Evolutionary conservation across 2,329 filamentous ascomycete species (phyloP), one percentile per base, ranked within the genome.

Genomic region (Chrysosporium keratinophilum): DNA sequence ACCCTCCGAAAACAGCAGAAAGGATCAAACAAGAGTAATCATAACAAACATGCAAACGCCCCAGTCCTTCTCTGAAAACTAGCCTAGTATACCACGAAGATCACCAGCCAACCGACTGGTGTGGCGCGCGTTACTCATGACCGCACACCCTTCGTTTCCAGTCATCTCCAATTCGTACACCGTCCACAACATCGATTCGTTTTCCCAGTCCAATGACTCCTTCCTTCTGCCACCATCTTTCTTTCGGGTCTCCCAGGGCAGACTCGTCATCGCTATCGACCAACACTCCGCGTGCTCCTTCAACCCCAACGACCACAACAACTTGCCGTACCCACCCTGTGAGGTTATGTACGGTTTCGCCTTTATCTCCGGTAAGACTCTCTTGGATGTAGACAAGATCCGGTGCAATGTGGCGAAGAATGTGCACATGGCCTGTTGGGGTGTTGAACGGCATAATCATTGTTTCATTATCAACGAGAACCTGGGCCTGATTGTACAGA

Each of bases 371-470:
- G 43, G 85, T 80, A 23, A 96, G 78, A 2, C 86, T 88, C 64
- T 93, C 88, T 64, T 94, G 87, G 10, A 96, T 78, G 65, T 97
- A 97, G 34, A 96, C 81, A 23, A 91, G 76, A 56, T 95, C 87
- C 0, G 91, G 91, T 37, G 84, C 81, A 5, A 97, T 76, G 66
- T 95, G 88, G 50, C 88, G 85, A 28, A 96, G 78, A 61, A 96
- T 88, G 65, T 95, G 87, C 3, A 88, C 79, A 65, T 93, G 87
- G 44, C 90, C 90, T 28, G 81, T 84, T n/a, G 79, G 73, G 0
- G 88, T 87, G 10, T 84, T 93, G 65, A 95, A 97, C 0, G 89
- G 89, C 65, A 97, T 78, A 54, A 96, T 85, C 79, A 89, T 89
- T 42, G 80, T 83, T 42, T 93, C 85, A 64, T 88, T 87, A 61